Percentiles rank a stretch among this genome's conserved stretches.
These are phyloP conservation scores for Piromyces sp. DNA, from an alignment of 192 early-diverging fungal genomes.

Conservation along the genomic window DNA sequence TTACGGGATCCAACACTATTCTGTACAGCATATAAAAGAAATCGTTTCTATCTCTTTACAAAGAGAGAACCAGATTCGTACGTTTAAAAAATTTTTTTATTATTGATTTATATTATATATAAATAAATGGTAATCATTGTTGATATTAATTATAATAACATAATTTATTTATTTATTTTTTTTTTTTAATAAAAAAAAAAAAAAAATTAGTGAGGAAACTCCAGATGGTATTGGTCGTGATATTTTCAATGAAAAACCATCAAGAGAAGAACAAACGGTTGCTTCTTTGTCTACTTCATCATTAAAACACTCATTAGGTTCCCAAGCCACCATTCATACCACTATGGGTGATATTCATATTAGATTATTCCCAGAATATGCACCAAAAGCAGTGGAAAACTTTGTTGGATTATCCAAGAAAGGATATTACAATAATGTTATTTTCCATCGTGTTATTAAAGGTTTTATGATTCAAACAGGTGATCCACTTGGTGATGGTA, in stretches of 20 bases:
- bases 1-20: conserved; percentile 69
- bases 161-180: too few relatives aligned
- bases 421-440: conserved; percentile 78
- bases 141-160: too few relatives aligned
- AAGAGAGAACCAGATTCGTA: conserved; percentile 64
- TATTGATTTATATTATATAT: too few relatives aligned
- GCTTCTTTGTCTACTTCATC: conserved; percentile 27
- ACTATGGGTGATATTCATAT: conserved; percentile 83
- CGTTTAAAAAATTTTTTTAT: too few relatives aligned
- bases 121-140: too few relatives aligned
- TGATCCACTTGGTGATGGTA: conserved; percentile 80
- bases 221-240: conserved; percentile 37
- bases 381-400: conserved; percentile 87
- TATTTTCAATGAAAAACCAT: conserved; percentile 94
- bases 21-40: conserved; percentile 73
- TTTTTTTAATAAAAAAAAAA: background rate
- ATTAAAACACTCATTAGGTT: conserved; percentile 40
- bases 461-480: conserved; percentile 94
- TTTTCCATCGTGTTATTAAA: conserved; percentile 94
- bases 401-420: conserved; percentile 73
- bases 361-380: conserved; percentile 72
- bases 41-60: conserved; percentile 90
- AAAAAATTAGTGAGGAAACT: conserved; percentile 1
- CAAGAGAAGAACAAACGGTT: conserved; percentile 84
- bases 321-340: conserved; percentile 66